Percentiles rank a stretch among this genome's conserved stretches.
Conservation (phyloP, 2,329 filamentous ascomycete species). For the Paradendryphiella salina region DNA sequence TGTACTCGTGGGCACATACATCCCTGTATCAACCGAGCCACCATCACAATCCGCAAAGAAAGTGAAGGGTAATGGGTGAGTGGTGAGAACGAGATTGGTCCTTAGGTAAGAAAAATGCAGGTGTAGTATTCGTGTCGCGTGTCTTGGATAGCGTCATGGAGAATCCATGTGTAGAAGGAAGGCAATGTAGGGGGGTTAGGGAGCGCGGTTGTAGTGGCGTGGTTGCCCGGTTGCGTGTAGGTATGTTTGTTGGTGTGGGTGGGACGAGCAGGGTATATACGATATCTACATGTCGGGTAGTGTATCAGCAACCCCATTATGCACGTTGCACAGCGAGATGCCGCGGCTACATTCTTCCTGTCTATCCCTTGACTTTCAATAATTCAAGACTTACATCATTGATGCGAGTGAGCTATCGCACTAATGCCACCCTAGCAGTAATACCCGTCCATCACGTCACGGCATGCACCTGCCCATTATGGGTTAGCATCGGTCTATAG, state of each 20-base stretch:
- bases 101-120: too few species aligned
- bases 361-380: neutral
- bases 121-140: too few species aligned
- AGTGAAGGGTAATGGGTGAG: too few species aligned
- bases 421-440: constrained; percentile 4
- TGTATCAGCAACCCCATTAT: neutral
- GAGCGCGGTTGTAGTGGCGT: constrained; percentile 16
- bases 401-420: neutral
- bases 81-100: too few species aligned
- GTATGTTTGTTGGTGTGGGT: neutral
- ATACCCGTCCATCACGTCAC: constrained; percentile 7
- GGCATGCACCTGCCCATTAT: constrained; percentile 9
- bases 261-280: constrained; percentile 2
- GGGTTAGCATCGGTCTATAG: constrained; percentile 1
- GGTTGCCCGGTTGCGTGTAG: neutral
- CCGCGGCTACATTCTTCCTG: neutral
- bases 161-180: too few species aligned
- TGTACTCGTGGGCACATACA: too few species aligned
- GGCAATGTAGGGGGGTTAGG: neutral
- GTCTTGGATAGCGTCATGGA: too few species aligned
- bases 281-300: constrained; percentile 4
- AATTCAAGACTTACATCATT: neutral
- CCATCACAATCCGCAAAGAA: too few species aligned
- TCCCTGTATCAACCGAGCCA: too few species aligned
- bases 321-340: constrained; percentile 4